Base-by-base conservation (phyloP, 2,329 filamentous ascomycete genomes). In the Pseudogymnoascus pannorum region DNA sequence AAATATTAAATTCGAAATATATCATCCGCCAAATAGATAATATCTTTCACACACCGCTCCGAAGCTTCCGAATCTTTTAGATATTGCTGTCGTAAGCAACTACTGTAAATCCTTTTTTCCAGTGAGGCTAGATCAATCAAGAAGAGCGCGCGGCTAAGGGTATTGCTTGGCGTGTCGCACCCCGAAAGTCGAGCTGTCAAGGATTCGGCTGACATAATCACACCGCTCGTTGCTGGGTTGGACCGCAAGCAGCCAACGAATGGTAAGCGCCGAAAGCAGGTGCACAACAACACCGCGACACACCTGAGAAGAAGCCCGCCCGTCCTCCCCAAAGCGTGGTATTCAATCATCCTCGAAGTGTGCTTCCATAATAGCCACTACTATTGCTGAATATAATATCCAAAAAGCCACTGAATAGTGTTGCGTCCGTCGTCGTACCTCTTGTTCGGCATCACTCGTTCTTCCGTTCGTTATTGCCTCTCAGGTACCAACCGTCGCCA, bases 231-330 rank as follows among this genome's bases (percentile, higher is more conserved):
- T 58, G 57, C 57, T 58, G 36, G 36, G 54, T 36, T 36, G 29
- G 12, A 58, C 36, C 48, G 48, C 48, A 54, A 54, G 48, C 48
- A 54, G 48, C 57, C 57, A 58, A 26, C 57, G 57, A 58, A 58
- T 58, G 31, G 57, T 58, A 58, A 58, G 36, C 33, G 57, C 57
- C 33, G 57, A 58, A 58, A 58, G 57, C 57, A 58, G 57, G 20
- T 58, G 57, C 31, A 58, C 57, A 58, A 58, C 57, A 58, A 58
- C 57, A 58, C 33, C 31, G 57, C 57, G 57, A 58, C 33, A 58
- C 57, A 58, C 22, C 57, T 58, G 57, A 58, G 36, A 36, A 40
- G 36, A 54, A 54, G 48, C 48, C 48, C n/a, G n/a, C n/a, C 48
- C 48, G 24, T 20, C 29, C n/a, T 54, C 48, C 9, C 31, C 48